Evolutionary conservation across 805 yeast species (phyloP).

Genomic region (Tanozyma kutaoensis): DNA sequence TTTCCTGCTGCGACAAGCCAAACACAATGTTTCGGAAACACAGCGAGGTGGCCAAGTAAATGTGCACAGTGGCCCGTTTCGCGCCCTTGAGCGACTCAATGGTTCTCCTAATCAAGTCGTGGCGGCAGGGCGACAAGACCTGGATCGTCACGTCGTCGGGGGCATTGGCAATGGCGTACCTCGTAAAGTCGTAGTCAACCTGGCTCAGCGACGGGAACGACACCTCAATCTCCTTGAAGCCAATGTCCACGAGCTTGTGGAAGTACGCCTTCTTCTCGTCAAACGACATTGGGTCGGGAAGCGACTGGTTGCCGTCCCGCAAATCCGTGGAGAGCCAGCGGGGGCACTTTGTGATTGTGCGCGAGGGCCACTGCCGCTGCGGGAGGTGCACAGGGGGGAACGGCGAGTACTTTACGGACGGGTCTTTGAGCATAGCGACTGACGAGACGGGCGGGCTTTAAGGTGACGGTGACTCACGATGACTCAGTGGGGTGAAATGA

Average conservation of each 20-base stretch:
- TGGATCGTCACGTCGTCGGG: conserved; percentile 72
- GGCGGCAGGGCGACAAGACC: conserved; percentile 67
- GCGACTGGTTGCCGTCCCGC: conserved; percentile 75
- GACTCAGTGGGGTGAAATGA: too few relatives aligned
- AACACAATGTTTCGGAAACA: conserved; percentile 65
- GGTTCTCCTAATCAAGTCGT: conserved; percentile 57
- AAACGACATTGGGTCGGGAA: conserved; percentile 79
- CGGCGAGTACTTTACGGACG: conserved; percentile 46
- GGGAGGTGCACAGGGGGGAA: conserved; percentile 45
- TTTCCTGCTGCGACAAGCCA: conserved; percentile 45
- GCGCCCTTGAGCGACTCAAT: conserved; percentile 66
- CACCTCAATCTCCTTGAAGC: conserved; percentile 76
- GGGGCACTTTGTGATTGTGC: conserved; percentile 47
- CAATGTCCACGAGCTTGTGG: conserved; percentile 53
- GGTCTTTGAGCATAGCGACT: conserved; percentile 36
- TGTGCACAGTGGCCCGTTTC: conserved; percentile 61
- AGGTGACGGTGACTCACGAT: too few relatives aligned
- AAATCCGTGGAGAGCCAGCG: conserved; percentile 77
- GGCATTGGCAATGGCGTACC: conserved; percentile 58
- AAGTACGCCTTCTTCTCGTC: conserved; percentile 66
- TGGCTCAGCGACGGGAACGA: conserved; percentile 76
- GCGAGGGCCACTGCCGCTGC: conserved; percentile 60
- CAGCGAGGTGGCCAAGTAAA: conserved; percentile 65
- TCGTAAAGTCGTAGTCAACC: conserved; percentile 68
- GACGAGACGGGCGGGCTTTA: too few relatives aligned